Base-by-base conservation (phyloP, 192 early-diverging fungal species). In the Podila horticola region DNA sequence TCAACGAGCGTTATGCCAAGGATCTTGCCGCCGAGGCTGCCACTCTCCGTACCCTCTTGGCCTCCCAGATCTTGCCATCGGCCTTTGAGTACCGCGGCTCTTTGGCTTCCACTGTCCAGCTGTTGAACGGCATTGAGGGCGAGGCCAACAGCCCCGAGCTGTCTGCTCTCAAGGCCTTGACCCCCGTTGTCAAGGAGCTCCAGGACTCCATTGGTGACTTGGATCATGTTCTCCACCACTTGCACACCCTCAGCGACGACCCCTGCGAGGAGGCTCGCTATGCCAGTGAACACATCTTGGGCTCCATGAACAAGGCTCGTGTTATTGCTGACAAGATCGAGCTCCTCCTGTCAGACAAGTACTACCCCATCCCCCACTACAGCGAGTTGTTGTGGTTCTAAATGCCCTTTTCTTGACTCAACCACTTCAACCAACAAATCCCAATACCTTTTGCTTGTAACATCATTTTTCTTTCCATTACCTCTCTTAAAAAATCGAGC, bases 301-400 rank as follows among this genome's bases (percentile, higher is more conserved):
- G 90, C 9, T 74, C 85, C 36, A 93, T 99, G 87, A 92, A 95
- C 69, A 81, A 86, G 7, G 88, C 91, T 59, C 91, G 98, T 74
- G 72, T 64, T 15, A 73, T 87, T n/a, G 90, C 92, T 50, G 97
- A 98, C 79, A 83, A 79, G 59, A 86, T 99, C 58, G 97, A 99
- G 88, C 65, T 84, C 34, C 63, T 93, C 22, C 87, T 94, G 60
- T 90, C 93, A 34, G 96, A 98, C 90, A 97, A 97, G 92, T 89
- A 86, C 87, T 99, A 97, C 96, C 96, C 96, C 34, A 92, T 95
- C 83, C 98, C 98, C 86, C 96, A 96, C 85, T 99, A 99, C 91
- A 92, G 94, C 41, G 96, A 99, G 88, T 90, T 99, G 28, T 89
- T 97, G 66, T 90, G 75, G 75, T 79, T 79, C 75, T 79, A 79